phyloP scores from a whole-genome alignment of 768 basidiomycete species.

The Rhizopogon roseolus region DNA sequence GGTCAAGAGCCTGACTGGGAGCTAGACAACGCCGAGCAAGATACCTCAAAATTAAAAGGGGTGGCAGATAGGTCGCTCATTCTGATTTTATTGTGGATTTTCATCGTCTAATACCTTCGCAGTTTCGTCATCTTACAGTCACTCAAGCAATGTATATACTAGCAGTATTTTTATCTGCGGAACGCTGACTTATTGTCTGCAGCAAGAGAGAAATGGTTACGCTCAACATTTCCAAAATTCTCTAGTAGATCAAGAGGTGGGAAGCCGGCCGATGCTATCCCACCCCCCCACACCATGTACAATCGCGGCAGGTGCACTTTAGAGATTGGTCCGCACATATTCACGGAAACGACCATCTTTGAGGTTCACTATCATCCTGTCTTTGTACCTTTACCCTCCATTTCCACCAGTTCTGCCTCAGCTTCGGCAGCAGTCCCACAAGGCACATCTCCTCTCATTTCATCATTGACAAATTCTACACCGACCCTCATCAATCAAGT shows the following conservation, averaged over 20 bases:
- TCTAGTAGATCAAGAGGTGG: slow-evolving; percentile 58
- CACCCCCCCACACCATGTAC: slow-evolving; percentile 65
- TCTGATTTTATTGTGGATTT: neutral
- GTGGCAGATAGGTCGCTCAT: slow-evolving; percentile 52
- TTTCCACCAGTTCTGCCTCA: slow-evolving; percentile 15
- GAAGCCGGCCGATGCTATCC: slow-evolving; percentile 46
- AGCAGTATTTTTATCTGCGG: slow-evolving; percentile 8
- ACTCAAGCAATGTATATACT: slow-evolving; percentile 61
- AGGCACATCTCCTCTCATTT: slow-evolving; percentile 34
- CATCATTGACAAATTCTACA: slow-evolving; percentile 42
- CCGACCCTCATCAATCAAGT: slow-evolving; percentile 59
- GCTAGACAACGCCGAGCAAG: slow-evolving; percentile 38
- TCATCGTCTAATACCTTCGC: slow-evolving; percentile 3
- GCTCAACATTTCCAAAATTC: slow-evolving; percentile 63
- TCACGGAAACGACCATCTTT: slow-evolving; percentile 62
- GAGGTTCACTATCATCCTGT: slow-evolving; percentile 64
- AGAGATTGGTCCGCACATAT: slow-evolving; percentile 71
- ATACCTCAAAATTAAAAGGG: slow-evolving; percentile 35
- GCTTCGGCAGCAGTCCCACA: slow-evolving; percentile 16
- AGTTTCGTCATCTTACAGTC: slow-evolving; percentile 65
- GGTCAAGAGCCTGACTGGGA: slow-evolving; percentile 62
- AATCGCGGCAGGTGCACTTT: slow-evolving; percentile 65
- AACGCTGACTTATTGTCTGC: slow-evolving; percentile 11
- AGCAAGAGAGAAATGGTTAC: slow-evolving; percentile 74
- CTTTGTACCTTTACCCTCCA: slow-evolving; percentile 15